Evolutionary conservation across 2,329 filamentous ascomycete genomes (phyloP).

Genomic region (Penicillium thymicola): DNA sequence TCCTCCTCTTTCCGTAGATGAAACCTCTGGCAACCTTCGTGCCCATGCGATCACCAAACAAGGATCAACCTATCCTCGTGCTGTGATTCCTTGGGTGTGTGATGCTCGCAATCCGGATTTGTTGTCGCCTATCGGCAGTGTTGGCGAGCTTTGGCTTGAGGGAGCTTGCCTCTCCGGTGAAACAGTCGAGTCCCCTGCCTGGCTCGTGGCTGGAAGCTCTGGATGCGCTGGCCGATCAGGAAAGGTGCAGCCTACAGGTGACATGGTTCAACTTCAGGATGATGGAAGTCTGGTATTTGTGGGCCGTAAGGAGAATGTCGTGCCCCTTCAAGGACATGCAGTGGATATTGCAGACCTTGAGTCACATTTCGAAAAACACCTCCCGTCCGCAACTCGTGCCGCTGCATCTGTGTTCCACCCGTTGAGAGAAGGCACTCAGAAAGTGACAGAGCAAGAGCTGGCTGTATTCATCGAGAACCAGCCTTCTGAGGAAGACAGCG

Average conservation of each 20-base stretch:
- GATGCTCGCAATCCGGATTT: slow-evolving; percentile 31
- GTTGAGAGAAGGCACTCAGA: slow-evolving; percentile 11
- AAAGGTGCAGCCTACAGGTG: slow-evolving; percentile 31
- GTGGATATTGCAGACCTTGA: slow-evolving; percentile 44
- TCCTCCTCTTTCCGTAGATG: slow-evolving; percentile 36
- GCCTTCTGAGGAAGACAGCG: slow-evolving; percentile 20
- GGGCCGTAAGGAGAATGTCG: slow-evolving; percentile 34
- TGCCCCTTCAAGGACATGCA: slow-evolving; percentile 38
- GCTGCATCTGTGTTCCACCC: slow-evolving; percentile 27
- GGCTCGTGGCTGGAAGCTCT: slow-evolving; percentile 35
- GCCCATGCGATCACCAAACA: slow-evolving; percentile 20
- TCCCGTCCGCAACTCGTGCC: slow-evolving; percentile 31
- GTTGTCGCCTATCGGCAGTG: slow-evolving; percentile 43
- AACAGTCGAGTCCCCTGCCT: slow-evolving; percentile 23
- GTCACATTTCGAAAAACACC: slow-evolving; percentile 34
- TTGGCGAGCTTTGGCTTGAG: slow-evolving; percentile 43
- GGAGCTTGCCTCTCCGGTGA: slow-evolving; percentile 30
- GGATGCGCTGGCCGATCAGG: slow-evolving; percentile 29
- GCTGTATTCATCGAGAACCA: slow-evolving; percentile 36
- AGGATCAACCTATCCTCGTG: slow-evolving; percentile 36
- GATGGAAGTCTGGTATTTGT: slow-evolving; percentile 32
- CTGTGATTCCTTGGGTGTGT: slow-evolving; percentile 29
- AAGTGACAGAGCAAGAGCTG: slow-evolving; percentile 20
- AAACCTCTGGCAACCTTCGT: slow-evolving; percentile 22
- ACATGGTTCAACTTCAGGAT: slow-evolving; percentile 31